phyloP scores from a whole-genome alignment of 2,329 filamentous ascomycete genomes.

The Pseudogymnoascus sp. region DNA sequence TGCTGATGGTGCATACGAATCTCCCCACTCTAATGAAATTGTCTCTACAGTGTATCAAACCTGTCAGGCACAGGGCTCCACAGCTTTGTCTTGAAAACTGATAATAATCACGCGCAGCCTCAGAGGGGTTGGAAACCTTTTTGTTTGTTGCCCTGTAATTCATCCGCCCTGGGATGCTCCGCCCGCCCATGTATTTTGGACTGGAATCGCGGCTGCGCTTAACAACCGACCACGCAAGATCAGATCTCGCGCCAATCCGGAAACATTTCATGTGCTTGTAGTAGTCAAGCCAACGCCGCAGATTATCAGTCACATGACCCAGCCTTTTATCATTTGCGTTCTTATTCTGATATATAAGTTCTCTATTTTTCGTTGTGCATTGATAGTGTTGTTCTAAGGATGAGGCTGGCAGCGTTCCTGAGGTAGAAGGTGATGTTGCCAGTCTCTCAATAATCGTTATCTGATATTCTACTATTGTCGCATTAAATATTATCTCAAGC shows the following conservation, averaged over 20 bases:
- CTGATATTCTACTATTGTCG: background rate
- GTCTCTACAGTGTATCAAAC: background rate
- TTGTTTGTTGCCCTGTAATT: background rate
- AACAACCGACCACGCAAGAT: background rate
- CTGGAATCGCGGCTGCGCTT: slow-evolving; percentile 6
- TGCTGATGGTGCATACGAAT: background rate
- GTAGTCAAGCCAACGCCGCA: background rate
- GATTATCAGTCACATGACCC: background rate
- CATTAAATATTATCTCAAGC: background rate
- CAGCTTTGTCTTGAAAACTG: background rate
- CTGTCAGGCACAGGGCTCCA: slow-evolving; percentile 2
- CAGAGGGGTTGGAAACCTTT: background rate
- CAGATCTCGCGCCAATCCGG: background rate
- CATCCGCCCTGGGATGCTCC: background rate
- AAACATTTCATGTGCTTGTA: slow-evolving; percentile 4
- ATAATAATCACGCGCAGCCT: background rate
- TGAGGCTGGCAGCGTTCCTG: background rate
- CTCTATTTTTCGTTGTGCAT: background rate
- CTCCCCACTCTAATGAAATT: background rate
- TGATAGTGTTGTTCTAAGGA: background rate
- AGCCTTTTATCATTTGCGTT: background rate
- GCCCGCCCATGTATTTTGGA: background rate
- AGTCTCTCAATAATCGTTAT: background rate
- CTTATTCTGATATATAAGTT: background rate
- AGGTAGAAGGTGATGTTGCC: background rate